These are phyloP conservation scores for Calocybe cyanea DNA, from an alignment of 768 basidiomycete species.

Conservation along the genomic window DNA sequence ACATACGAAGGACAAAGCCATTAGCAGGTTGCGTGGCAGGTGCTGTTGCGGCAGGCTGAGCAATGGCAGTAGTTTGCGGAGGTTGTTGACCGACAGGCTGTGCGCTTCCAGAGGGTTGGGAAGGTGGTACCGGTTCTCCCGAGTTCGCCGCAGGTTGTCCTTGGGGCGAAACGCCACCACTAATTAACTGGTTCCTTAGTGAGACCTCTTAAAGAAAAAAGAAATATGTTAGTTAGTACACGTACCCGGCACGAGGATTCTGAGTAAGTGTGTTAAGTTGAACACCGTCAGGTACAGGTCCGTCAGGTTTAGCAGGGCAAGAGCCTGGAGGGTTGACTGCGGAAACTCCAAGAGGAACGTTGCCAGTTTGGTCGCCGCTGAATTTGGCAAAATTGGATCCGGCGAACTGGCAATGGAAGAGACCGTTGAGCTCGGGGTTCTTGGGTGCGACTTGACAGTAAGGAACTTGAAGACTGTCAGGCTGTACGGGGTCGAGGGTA, in stretches of 20 bases:
- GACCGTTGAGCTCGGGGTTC: conserved; percentile 44
- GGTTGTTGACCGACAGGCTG: not conserved
- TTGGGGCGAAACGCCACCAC: not conserved
- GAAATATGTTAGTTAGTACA: too few species aligned
- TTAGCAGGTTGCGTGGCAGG: not conserved
- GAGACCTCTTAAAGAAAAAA: not conserved
- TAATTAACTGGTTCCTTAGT: too few species aligned
- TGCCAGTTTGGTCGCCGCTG: conserved; percentile 38
- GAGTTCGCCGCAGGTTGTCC: not conserved
- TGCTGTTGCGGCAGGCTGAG: not conserved
- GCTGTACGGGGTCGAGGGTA: conserved; percentile 25
- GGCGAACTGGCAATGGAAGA: conserved; percentile 52
- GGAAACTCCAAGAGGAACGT: conserved; percentile 39
- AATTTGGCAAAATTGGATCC: conserved; percentile 39
- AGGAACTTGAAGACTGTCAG: conserved; percentile 41
- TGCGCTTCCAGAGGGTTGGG: too few species aligned
- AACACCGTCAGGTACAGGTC: conserved; percentile 41
- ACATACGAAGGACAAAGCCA: conserved; percentile 1
- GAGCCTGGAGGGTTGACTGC: conserved; percentile 42
- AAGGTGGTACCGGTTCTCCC: too few species aligned
- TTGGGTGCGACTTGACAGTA: conserved; percentile 48
- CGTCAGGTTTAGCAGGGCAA: conserved; percentile 40
- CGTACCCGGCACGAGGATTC: conserved; percentile 25
- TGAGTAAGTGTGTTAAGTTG: conserved; percentile 36
- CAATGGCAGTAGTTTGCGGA: not conserved